phyloP scores from a whole-genome alignment of 1,284 basidiomycete species.

The Malassezia furfur region DNA sequence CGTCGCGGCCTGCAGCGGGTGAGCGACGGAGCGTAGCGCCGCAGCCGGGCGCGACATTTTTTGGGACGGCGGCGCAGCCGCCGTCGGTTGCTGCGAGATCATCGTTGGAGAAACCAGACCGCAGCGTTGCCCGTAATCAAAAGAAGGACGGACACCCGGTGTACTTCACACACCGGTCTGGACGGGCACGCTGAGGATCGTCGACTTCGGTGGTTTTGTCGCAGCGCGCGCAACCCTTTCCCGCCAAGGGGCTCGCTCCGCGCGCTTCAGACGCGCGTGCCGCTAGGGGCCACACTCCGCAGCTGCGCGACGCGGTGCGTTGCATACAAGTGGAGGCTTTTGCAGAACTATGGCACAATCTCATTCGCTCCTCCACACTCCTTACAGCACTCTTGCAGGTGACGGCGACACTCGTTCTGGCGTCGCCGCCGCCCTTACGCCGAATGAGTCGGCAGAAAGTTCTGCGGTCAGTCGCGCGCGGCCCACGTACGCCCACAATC shows the following conservation, averaged over 20 bases:
- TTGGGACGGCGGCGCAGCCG: constrained; percentile 1
- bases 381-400: not conserved
- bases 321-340: not conserved
- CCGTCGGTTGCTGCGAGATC: not conserved
- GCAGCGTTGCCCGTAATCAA: not conserved
- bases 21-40: constrained; percentile 13
- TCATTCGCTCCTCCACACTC: too few relatives aligned
- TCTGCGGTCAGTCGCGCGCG: constrained; percentile 6
- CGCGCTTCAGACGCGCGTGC: not conserved
- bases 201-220: too few relatives aligned
- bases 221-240: too few relatives aligned
- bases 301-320: not conserved
- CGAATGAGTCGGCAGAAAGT: constrained; percentile 30
- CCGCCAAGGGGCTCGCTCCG: too few relatives aligned
- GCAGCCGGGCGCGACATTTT: constrained; percentile 13
- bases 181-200: too few relatives aligned
- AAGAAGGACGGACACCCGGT: not conserved
- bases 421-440: constrained; percentile 3
- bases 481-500: constrained; percentile 21
- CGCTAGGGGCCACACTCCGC: not conserved
- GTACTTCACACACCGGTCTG: too few relatives aligned
- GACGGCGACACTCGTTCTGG: too few relatives aligned
- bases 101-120: not conserved
- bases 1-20: constrained; percentile 14
- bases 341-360: not conserved